phyloP scores from a whole-genome alignment of 345 rosid genomes.

The Viola odorata region DNA sequence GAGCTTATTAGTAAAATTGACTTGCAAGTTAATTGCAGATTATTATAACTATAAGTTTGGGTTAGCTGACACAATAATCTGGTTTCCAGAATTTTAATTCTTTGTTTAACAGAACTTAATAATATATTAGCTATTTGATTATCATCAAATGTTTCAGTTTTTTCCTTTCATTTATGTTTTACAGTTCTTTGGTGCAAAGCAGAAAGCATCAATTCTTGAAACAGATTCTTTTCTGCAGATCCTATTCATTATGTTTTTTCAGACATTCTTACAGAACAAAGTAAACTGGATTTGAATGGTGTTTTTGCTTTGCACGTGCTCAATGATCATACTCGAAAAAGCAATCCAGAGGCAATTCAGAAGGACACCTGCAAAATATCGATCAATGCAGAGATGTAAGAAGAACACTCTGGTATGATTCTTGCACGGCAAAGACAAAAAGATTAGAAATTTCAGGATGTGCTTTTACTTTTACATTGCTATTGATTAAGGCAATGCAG shows the following conservation, averaged over 20 bases:
- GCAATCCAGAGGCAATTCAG: neutral
- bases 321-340: neutral
- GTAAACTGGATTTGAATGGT: neutral
- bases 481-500: slow-evolving; percentile 12
- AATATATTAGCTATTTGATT: no score
- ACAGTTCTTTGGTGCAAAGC: no score
- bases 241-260: neutral
- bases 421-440: slow-evolving; percentile 23
- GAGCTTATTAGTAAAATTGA: neutral
- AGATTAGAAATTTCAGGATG: slow-evolving; percentile 1
- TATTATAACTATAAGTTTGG: no score
- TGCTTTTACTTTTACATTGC: slow-evolving; percentile 14
- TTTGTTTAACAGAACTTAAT: no score
- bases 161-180: no score
- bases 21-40: slow-evolving; percentile 1
- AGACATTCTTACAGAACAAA: neutral
- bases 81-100: no score
- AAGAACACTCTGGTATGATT: slow-evolving; percentile 5
- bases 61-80: no score
- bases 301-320: neutral
- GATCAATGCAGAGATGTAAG: slow-evolving; percentile 1
- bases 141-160: no score
- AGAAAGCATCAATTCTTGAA: neutral
- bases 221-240: neutral
- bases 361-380: neutral